Conservation (phyloP, 805 yeast genomes). For the Ogataea saltuana region DNA sequence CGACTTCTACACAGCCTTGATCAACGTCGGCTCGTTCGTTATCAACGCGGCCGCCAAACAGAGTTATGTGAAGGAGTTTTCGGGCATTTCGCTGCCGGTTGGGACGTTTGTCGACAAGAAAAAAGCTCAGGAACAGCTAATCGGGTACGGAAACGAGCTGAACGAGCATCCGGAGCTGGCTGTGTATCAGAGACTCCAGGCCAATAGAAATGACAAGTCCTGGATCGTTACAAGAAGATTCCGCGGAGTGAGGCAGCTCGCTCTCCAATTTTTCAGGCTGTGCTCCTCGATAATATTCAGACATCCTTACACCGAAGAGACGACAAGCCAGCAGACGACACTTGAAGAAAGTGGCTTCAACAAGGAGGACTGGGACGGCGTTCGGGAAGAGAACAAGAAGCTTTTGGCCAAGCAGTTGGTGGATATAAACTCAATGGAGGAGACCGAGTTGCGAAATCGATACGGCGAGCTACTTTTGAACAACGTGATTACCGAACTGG, state of each 20-base stretch:
- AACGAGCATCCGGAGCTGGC: constrained; percentile 31
- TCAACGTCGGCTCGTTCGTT: constrained; percentile 61
- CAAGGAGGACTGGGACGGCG: constrained; percentile 7
- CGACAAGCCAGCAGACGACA: too few relatives aligned
- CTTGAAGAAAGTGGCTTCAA: too few relatives aligned
- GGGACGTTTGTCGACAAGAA: constrained; percentile 55
- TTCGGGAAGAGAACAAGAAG: constrained; percentile 7
- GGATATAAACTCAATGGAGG: constrained; percentile 12
- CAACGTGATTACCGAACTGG: constrained; percentile 13
- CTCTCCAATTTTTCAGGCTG: constrained; percentile 3
- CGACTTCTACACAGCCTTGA: constrained; percentile 65
- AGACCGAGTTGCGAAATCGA: constrained; percentile 8
- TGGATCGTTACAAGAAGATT: constrained; percentile 25
- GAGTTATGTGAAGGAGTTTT: constrained; percentile 61
- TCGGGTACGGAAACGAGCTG: constrained; percentile 31
- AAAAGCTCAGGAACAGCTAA: background rate
- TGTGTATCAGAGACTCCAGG: constrained; percentile 15
- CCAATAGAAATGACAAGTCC: constrained; percentile 8
- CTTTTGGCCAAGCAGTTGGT: background rate
- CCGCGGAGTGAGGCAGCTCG: constrained; percentile 9
- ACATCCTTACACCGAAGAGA: too few relatives aligned
- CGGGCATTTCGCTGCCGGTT: constrained; percentile 47
- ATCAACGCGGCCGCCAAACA: constrained; percentile 67
- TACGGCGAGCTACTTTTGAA: constrained; percentile 17
- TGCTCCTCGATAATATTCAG: too few relatives aligned